Percentiles rank a stretch among this genome's conserved stretches.
These are phyloP conservation scores for Podochytrium sp. DNA, from an alignment of 192 early-diverging fungal genomes.

Conservation along the genomic window DNA sequence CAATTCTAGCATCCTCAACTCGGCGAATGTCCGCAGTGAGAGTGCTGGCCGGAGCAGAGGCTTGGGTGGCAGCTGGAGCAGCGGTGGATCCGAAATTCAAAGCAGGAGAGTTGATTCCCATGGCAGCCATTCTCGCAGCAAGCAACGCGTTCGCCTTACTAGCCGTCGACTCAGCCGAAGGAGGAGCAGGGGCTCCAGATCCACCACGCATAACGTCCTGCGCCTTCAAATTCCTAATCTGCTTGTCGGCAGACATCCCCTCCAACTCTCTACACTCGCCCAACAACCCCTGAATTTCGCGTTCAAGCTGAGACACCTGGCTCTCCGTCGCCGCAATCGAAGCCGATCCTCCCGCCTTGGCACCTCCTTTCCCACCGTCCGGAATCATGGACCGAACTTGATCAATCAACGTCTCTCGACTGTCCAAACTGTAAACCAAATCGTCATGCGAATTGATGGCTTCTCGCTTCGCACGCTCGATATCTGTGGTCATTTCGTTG, in stretches of 20 bases:
- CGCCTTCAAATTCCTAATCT: slow-evolving; percentile 26
- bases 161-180: slow-evolving; percentile 8
- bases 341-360: not conserved
- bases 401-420: slow-evolving; percentile 22
- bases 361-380: not conserved
- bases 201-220: slow-evolving; percentile 17
- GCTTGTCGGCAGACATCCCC: slow-evolving; percentile 19
- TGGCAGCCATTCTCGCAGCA: slow-evolving; percentile 54
- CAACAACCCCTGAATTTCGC: slow-evolving; percentile 42
- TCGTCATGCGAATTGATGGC: slow-evolving; percentile 39
- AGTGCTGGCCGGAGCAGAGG: not conserved
- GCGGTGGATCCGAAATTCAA: slow-evolving; percentile 14
- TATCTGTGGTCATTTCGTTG: slow-evolving; percentile 33
- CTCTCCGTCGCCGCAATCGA: slow-evolving; percentile 13
- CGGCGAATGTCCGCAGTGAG: slow-evolving; percentile 35
- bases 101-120: slow-evolving; percentile 46
- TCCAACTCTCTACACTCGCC: slow-evolving; percentile 33
- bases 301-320: slow-evolving; percentile 33
- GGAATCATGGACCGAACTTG: slow-evolving; percentile 26
- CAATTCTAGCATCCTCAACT: slow-evolving; percentile 40
- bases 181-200: slow-evolving; percentile 5
- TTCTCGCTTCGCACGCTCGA: slow-evolving; percentile 34
- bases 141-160: slow-evolving; percentile 47
- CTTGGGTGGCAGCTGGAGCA: slow-evolving; percentile 6
- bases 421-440: slow-evolving; percentile 30